Evolutionary conservation across 345 rosid species (phyloP).

Genomic region (Rhizophora apiculata): DNA sequence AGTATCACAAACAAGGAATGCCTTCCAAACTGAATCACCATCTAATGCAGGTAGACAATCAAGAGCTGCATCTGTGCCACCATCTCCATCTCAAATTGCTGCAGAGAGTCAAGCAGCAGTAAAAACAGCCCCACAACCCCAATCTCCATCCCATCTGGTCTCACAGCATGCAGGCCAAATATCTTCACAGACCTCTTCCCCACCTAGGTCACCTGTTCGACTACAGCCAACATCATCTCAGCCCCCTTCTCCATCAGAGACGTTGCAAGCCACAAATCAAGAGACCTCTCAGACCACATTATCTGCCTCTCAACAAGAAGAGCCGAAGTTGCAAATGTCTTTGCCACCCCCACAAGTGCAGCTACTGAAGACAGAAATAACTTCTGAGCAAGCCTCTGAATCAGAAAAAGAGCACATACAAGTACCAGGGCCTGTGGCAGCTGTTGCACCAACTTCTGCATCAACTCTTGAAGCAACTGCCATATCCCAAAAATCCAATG

Average conservation of each 20-base stretch:
- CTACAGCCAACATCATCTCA: neutral
- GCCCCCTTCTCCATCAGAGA: neutral
- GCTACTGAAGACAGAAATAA: slow-evolving; percentile 23
- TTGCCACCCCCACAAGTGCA: slow-evolving; percentile 8
- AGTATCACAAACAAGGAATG: slow-evolving; percentile 16
- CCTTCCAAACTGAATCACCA: slow-evolving; percentile 18
- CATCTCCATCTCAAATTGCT: slow-evolving; percentile 12
- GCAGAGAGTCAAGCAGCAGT: slow-evolving; percentile 20
- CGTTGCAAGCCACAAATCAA: too few species aligned
- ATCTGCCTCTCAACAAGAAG: too few species aligned
- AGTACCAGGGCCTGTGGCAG: slow-evolving; percentile 2
- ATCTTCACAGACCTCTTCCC: slow-evolving; percentile 30
- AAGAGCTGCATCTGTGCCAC: slow-evolving; percentile 20
- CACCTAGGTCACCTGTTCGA: slow-evolving; percentile 22
- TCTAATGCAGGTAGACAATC: slow-evolving; percentile 29
- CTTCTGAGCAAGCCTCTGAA: slow-evolving; percentile 13
- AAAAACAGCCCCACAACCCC: slow-evolving; percentile 27
- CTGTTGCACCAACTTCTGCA: slow-evolving; percentile 7
- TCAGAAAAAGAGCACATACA: slow-evolving; percentile 12
- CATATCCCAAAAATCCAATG: slow-evolving; percentile 12
- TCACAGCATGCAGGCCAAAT: slow-evolving; percentile 10
- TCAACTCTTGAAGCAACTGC: slow-evolving; percentile 20
- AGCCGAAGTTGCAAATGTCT: too few species aligned
- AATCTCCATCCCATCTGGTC: slow-evolving; percentile 21
- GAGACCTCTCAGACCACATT: too few species aligned